Conservation (phyloP, 192 early-diverging fungal species). For the Backusella circina region DNA sequence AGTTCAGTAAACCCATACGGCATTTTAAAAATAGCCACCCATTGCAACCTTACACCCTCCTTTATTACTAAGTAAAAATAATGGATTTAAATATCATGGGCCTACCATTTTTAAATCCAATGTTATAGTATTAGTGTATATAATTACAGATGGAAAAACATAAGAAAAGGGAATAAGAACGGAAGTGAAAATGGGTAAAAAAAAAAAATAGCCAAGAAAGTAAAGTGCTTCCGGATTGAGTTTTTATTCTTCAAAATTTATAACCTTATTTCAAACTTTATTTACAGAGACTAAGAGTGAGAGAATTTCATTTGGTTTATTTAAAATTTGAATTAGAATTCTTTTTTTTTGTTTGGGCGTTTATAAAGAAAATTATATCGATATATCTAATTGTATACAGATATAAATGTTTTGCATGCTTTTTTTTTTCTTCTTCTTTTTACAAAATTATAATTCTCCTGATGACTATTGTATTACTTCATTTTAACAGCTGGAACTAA, state of each 20-base stretch:
- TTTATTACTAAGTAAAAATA: neutral
- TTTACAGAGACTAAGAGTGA: neutral
- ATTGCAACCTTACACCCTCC: neutral
- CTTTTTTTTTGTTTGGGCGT: neutral
- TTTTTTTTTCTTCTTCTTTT: neutral
- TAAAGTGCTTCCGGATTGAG: neutral
- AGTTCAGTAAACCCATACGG: neutral
- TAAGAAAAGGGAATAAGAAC: neutral
- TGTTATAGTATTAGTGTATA: neutral
- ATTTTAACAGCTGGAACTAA: neutral
- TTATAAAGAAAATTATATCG: neutral
- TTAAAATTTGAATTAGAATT: neutral
- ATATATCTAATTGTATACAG: neutral
- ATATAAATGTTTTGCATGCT: neutral
- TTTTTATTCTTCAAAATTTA: neutral
- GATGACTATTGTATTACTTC: neutral
- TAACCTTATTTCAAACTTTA: neutral
- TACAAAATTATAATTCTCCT: neutral
- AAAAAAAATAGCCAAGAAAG: neutral
- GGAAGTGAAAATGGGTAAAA: neutral
- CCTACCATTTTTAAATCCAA: neutral
- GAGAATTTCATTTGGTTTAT: neutral
- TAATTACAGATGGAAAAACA: neutral
- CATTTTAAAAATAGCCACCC: neutral
- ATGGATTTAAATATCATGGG: neutral